Conservation (phyloP, 345 rosid species). For the Nasturtium officinale region DNA sequence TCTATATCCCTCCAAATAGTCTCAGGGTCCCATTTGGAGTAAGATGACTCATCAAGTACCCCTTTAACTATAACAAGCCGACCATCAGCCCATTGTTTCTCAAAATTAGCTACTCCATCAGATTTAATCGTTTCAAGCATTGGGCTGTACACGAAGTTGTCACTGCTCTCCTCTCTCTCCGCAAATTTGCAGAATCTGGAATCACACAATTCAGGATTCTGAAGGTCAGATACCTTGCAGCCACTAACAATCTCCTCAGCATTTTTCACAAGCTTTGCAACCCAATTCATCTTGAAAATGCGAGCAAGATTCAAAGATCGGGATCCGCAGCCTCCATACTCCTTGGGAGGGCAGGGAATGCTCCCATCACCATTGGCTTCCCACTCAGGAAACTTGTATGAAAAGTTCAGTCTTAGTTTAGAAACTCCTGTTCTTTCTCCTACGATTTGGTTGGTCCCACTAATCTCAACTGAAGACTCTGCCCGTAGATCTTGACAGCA, state of each 20-base stretch:
- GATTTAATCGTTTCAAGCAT: conserved; percentile 56
- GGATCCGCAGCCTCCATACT: conserved; percentile 80
- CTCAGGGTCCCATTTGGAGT: conserved; percentile 80
- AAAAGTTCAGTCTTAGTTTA: conserved; percentile 53
- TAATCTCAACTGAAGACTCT: conserved; percentile 48
- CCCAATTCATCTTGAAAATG: conserved; percentile 98
- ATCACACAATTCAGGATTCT: conserved; percentile 42
- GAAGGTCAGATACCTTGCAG: conserved; percentile 60
- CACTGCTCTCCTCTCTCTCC: conserved; percentile 59
- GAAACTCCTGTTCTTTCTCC: conserved; percentile 34
- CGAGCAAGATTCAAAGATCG: conserved; percentile 68
- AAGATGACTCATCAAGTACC: conserved; percentile 65
- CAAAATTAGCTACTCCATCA: conserved; percentile 64
- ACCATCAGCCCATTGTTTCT: conserved; percentile 80
- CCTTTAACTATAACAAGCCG: conserved; percentile 70
- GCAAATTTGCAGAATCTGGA: conserved; percentile 53
- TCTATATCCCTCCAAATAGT: conserved; percentile 74
- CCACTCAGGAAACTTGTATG: conserved; percentile 76
- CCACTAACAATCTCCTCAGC: conserved; percentile 93
- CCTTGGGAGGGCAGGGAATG: conserved; percentile 88
- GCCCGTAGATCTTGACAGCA: conserved; percentile 95
- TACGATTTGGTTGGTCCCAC: conserved; percentile 44
- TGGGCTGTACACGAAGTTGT: conserved; percentile 67
- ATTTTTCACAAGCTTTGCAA: conserved; percentile 91
- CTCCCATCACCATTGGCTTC: conserved; percentile 80